Evolutionary conservation across 441 rosid species (phyloP), one percentile per base, ranked within the genome.

Genomic region (Geranium incanum): DNA sequence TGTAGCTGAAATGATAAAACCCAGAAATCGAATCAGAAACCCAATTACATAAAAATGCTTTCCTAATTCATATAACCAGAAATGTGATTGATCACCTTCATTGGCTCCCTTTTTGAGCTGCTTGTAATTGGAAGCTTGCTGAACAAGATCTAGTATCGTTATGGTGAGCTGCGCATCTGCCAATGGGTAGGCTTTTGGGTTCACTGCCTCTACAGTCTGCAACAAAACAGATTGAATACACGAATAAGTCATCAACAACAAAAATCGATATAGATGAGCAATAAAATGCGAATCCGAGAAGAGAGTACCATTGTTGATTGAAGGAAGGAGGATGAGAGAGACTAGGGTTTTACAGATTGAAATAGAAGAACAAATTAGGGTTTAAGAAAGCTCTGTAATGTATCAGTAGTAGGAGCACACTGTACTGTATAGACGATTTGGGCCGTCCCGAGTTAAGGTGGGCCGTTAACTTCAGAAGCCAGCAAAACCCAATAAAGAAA

Each of bases 101-200:
- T 94, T 94, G 19, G 96, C 97, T 1, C 97, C 97, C 81, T 95
- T 94, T 70, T 92, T 94, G 69, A 94, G 96, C 80, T 94, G 99
- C 87, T 89, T 90, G 88, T 90, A 89, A 71, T 88, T 88, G 21
- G 93, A 87, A 43, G 99, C 99, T 83, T 92, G 99, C 68, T 90
- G 96, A 72, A 95, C 85, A n/a, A 95, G 93, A 80, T 95, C 97
- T 43, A 92, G 77, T 23, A 93, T 93, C 5, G 97, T 88, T 15
- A 86, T 85, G 0, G 89, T 62, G 19, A 94, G 81, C 77, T 90
- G 91, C 15, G 95, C 81, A 80, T 92, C 97, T 0, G 97, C 97
- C 4, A 94, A 83, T 0, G 99, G 99, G 72, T 92, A 92, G 0
- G 97, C 97, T 81, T 89, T 89, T 0, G 99, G 94, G 80, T 94